Conservation (phyloP, 2,329 filamentous ascomycete genomes). For the Pseudopyrenochaeta lycopersici region DNA sequence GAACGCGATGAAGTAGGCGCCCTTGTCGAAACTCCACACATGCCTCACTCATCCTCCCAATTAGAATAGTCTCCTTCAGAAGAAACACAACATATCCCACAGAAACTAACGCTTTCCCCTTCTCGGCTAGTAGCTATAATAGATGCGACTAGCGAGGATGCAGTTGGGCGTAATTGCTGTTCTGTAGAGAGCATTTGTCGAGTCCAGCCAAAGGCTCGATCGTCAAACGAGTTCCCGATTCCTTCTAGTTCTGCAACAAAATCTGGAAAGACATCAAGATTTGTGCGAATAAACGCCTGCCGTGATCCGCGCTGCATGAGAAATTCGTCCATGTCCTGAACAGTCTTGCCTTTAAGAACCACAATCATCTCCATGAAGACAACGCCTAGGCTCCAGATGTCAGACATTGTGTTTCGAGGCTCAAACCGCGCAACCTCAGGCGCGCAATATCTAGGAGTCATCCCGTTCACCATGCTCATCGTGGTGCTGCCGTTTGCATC, state of each 20-base stretch:
- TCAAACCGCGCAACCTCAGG: constrained; percentile 18
- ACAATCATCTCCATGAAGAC: too few relatives aligned
- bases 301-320: constrained; percentile 10
- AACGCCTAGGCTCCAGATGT: constrained; percentile 29
- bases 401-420: constrained; percentile 19
- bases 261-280: constrained; percentile 5
- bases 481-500: constrained; percentile 20
- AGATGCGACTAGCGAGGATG: constrained; percentile 14
- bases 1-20: too few relatives aligned
- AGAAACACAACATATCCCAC: constrained; percentile 27
- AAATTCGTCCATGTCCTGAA: constrained; percentile 11
- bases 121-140: constrained; percentile 10
- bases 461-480: constrained; percentile 16
- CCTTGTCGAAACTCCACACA: too few relatives aligned
- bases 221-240: constrained; percentile 9
- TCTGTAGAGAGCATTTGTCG: constrained; percentile 16
- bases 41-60: background rate
- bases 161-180: constrained; percentile 19
- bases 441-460: constrained; percentile 25
- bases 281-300: constrained; percentile 16
- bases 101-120: constrained; percentile 11
- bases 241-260: too few relatives aligned
- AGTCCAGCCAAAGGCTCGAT: constrained; percentile 13
- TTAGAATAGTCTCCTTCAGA: constrained; percentile 12
- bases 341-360: constrained; percentile 20